Evolutionary conservation across 495 filamentous ascomycete species (phyloP).

Genomic region (Rhypophila decipiens): DNA sequence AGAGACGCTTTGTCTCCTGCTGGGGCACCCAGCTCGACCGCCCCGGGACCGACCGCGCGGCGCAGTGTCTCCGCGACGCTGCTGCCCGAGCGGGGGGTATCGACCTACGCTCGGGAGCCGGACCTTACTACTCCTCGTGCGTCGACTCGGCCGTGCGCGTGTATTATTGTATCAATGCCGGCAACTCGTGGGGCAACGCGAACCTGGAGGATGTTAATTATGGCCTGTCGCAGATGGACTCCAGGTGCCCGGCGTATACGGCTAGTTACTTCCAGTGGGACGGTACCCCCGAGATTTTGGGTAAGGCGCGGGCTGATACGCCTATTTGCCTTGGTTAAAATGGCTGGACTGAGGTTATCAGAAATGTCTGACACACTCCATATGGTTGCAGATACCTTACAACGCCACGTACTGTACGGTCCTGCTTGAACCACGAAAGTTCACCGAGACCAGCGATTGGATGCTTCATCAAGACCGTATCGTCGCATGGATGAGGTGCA

Average conservation of each 20-base stretch:
- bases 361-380: no score
- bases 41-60: not conserved
- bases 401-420: no score
- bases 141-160: not conserved
- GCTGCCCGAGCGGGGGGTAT: not conserved
- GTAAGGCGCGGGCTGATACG: constrained; percentile 1
- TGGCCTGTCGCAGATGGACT: not conserved
- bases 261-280: constrained; percentile 3
- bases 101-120: not conserved
- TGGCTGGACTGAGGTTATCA: no score
- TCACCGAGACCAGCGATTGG: constrained; percentile 24
- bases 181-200: not conserved
- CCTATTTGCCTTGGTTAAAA: not conserved
- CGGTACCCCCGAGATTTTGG: not conserved
- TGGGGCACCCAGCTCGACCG: not conserved
- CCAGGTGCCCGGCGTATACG: not conserved
- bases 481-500: constrained; percentile 15
- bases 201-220: constrained; percentile 2
- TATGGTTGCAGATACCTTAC: no score
- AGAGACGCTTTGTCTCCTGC: not conserved
- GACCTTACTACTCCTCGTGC: not conserved
- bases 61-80: not conserved
- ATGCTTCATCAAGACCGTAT: constrained; percentile 17
- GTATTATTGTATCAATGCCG: constrained; percentile 2
- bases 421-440: constrained; percentile 8